Evolutionary conservation across 2,329 filamentous ascomycete species (phyloP).

Genomic region (Dactylellina leptospora): DNA sequence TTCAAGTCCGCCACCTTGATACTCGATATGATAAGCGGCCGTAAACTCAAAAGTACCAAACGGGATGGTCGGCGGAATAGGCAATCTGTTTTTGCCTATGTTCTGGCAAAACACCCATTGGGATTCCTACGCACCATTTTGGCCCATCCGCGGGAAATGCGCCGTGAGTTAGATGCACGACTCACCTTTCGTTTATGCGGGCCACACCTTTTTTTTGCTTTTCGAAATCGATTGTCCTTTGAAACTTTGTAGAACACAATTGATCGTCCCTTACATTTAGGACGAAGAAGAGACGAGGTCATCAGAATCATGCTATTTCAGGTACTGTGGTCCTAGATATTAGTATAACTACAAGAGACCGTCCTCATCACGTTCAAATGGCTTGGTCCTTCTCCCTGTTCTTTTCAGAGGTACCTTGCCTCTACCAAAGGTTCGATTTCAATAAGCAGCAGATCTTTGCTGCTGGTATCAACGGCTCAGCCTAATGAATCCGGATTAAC

Average conservation of each 20-base stretch:
- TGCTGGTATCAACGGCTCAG: conserved; percentile 28
- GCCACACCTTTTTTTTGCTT: conserved; percentile 32
- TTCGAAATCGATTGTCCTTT: conserved; percentile 22
- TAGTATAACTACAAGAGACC: conserved; percentile 33
- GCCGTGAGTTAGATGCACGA: conserved; percentile 7
- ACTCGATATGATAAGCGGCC: conserved; percentile 21
- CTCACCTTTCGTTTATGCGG: conserved; percentile 28
- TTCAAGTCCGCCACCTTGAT: conserved; percentile 12
- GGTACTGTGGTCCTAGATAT: conserved; percentile 3
- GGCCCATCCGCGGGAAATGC: conserved; percentile 10
- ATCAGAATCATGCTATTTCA: conserved; percentile 25
- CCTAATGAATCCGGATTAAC: conserved; percentile 22
- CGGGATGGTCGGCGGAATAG: conserved; percentile 37
- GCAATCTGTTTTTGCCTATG: neutral
- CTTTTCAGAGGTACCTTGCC: conserved; percentile 16
- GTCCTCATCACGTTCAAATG: conserved; percentile 7
- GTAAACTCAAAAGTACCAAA: conserved; percentile 11
- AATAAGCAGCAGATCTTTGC: conserved; percentile 12
- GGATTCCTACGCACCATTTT: too few relatives aligned
- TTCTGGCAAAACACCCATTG: too few relatives aligned
- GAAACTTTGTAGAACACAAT: conserved; percentile 34
- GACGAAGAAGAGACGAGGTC: conserved; percentile 7
- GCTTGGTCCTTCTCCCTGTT: conserved; percentile 5
- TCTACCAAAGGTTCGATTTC: conserved; percentile 10
- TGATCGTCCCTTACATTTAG: conserved; percentile 33